phyloP scores from a whole-genome alignment of 768 basidiomycete genomes.

The Calvatia gigantea region DNA sequence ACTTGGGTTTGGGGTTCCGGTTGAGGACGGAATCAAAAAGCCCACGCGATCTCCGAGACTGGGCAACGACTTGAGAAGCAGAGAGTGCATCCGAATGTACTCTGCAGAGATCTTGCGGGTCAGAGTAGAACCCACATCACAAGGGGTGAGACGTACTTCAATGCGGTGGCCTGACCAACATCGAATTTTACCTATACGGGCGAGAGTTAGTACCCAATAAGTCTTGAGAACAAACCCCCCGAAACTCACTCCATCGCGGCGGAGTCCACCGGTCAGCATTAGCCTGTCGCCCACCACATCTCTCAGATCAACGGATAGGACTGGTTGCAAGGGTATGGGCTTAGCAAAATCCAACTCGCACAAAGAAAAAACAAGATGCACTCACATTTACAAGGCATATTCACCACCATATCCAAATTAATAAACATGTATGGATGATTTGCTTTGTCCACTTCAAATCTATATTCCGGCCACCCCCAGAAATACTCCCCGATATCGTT shows the following conservation, averaged over 20 bases:
- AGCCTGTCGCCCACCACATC: constrained; percentile 94
- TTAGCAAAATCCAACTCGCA: background rate
- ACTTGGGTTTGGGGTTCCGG: constrained; percentile 37
- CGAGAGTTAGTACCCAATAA: background rate
- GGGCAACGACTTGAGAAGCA: constrained; percentile 63
- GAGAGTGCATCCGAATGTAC: constrained; percentile 66
- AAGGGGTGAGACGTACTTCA: constrained; percentile 43
- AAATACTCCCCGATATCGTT: constrained; percentile 91
- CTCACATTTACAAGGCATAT: constrained; percentile 92
- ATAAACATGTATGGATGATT: constrained; percentile 65
- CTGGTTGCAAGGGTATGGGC: constrained; percentile 33
- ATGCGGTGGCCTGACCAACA: constrained; percentile 70
- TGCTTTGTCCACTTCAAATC: constrained; percentile 80
- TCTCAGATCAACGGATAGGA: constrained; percentile 81
- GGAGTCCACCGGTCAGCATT: constrained; percentile 73
- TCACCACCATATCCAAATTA: constrained; percentile 90
- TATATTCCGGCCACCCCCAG: constrained; percentile 90
- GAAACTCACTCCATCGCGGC: constrained; percentile 74
- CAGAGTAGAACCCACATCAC: background rate
- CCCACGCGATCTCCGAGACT: constrained; percentile 74
- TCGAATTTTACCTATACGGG: constrained; percentile 67
- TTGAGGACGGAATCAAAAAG: constrained; percentile 57
- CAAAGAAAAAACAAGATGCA: constrained; percentile 16
- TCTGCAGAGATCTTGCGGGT: constrained; percentile 27
- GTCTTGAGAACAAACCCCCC: background rate